phyloP scores from a whole-genome alignment of 192 early-diverging fungal genomes.

The Mortierella antarctica region DNA sequence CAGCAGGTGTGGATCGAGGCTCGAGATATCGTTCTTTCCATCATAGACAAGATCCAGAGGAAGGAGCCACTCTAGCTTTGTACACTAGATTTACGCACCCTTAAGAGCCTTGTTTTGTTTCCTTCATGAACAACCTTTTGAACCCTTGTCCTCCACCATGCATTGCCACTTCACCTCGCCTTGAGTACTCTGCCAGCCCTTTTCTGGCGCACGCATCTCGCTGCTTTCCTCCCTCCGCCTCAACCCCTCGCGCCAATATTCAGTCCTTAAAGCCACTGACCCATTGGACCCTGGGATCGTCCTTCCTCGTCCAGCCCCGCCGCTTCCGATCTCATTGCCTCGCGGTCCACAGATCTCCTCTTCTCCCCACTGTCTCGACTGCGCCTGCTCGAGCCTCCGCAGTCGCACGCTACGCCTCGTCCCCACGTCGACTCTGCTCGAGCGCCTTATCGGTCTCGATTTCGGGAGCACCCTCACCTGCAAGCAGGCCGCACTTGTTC shows the following conservation, averaged over 20 bases:
- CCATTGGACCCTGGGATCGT: slow-evolving; percentile 35
- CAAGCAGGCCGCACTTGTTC: background rate
- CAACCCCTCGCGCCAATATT: slow-evolving; percentile 22
- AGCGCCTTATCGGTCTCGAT: slow-evolving; percentile 4
- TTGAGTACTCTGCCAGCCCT: too few species aligned
- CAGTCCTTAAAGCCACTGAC: slow-evolving; percentile 14
- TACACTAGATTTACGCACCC: background rate
- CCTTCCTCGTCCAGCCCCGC: slow-evolving; percentile 2
- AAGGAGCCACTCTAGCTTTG: slow-evolving; percentile 14
- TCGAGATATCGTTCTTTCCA: slow-evolving; percentile 34
- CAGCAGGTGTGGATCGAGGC: slow-evolving; percentile 52
- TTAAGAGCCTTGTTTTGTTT: background rate
- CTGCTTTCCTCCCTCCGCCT: background rate
- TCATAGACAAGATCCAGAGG: slow-evolving; percentile 39
- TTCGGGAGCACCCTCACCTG: background rate
- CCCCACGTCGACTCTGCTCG: background rate
- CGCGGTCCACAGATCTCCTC: background rate
- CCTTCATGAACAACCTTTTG: background rate
- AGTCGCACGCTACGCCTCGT: background rate
- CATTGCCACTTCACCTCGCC: too few species aligned
- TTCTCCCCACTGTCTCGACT: background rate
- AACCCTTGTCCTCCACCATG: too few species aligned
- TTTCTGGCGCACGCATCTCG: too few species aligned
- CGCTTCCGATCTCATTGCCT: background rate
- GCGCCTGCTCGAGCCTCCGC: background rate